These are phyloP conservation scores for Teunomyces panamensis DNA, from an alignment of 805 yeast genomes.

Conservation along the genomic window DNA sequence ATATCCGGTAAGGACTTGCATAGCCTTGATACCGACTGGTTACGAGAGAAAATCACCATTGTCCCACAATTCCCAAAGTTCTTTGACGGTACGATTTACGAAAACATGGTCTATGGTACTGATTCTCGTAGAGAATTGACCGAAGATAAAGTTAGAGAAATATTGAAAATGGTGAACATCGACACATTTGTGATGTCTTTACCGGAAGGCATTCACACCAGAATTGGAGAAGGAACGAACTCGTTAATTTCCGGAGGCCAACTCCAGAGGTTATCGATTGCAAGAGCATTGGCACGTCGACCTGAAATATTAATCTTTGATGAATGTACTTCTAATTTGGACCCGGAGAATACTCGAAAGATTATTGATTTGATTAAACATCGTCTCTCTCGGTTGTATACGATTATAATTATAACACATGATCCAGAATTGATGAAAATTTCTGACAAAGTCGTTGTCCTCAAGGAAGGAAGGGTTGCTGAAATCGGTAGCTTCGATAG, in stretches of 20 bases:
- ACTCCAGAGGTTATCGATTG: slow-evolving; percentile 78
- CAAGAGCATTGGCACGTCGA: slow-evolving; percentile 68
- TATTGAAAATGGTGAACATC: slow-evolving; percentile 48
- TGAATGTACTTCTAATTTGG: slow-evolving; percentile 89
- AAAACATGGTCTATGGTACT: slow-evolving; percentile 65
- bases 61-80: slow-evolving; percentile 76
- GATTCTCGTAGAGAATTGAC: slow-evolving; percentile 10
- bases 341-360: slow-evolving; percentile 51
- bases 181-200: slow-evolving; percentile 52
- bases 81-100: slow-evolving; percentile 69
- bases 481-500: slow-evolving; percentile 43
- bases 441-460: slow-evolving; percentile 49
- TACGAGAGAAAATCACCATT: slow-evolving; percentile 57
- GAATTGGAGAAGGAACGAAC: slow-evolving; percentile 47
- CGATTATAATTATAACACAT: slow-evolving; percentile 71
- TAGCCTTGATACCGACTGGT: slow-evolving; percentile 40
- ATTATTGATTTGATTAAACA: slow-evolving; percentile 50
- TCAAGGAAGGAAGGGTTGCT: slow-evolving; percentile 47
- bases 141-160: slow-evolving; percentile 31
- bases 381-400: slow-evolving; percentile 28
- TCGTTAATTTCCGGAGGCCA: slow-evolving; percentile 83
- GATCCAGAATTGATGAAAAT: slow-evolving; percentile 60
- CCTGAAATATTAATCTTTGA: slow-evolving; percentile 74
- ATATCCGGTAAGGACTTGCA: slow-evolving; percentile 49
- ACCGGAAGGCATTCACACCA: slow-evolving; percentile 58